A percentile compares a stretch with the other conserved stretches of the same genome.
These are phyloP conservation scores for Paecilomyces dactylethromorphus DNA, from an alignment of 2,329 filamentous ascomycete species.

Conservation along the genomic window DNA sequence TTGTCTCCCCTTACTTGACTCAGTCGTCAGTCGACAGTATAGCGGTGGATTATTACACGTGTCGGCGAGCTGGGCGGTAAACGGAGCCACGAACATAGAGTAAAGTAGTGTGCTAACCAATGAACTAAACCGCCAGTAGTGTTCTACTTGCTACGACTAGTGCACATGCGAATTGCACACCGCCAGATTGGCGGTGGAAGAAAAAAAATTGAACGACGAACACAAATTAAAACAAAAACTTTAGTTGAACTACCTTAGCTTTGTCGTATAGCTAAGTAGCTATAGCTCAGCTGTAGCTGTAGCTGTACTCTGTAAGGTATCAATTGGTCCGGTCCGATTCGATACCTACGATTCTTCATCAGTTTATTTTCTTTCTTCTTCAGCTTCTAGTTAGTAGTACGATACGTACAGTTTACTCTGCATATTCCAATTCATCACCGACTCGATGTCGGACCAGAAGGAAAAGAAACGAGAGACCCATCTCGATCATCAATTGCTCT, in stretches of 20 bases:
- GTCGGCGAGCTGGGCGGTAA: not conserved
- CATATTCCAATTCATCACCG: not conserved
- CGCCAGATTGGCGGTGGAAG: not conserved
- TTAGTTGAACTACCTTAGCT: not conserved
- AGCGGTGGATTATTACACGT: not conserved
- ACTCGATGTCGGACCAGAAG: not conserved
- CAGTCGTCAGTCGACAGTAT: too few relatives aligned
- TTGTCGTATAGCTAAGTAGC: too few relatives aligned
- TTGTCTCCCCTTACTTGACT: too few relatives aligned
- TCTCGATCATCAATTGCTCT: not conserved
- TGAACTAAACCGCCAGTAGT: too few relatives aligned
- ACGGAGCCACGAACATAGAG: not conserved
- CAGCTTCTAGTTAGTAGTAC: not conserved
- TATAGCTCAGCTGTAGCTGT: too few relatives aligned
- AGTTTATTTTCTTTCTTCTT: not conserved
- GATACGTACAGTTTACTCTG: not conserved
- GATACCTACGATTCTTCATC: not conserved
- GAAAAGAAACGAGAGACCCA: not conserved
- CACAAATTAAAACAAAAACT: not conserved
- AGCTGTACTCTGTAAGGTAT: too few relatives aligned
- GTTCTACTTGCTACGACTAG: too few relatives aligned
- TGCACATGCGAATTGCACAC: not conserved
- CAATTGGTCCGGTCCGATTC: too few relatives aligned
- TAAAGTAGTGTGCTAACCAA: too few relatives aligned
- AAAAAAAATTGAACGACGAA: not conserved